These are phyloP conservation scores for Mrakia gelida DNA, from an alignment of 768 basidiomycete species.

Conservation along the genomic window DNA sequence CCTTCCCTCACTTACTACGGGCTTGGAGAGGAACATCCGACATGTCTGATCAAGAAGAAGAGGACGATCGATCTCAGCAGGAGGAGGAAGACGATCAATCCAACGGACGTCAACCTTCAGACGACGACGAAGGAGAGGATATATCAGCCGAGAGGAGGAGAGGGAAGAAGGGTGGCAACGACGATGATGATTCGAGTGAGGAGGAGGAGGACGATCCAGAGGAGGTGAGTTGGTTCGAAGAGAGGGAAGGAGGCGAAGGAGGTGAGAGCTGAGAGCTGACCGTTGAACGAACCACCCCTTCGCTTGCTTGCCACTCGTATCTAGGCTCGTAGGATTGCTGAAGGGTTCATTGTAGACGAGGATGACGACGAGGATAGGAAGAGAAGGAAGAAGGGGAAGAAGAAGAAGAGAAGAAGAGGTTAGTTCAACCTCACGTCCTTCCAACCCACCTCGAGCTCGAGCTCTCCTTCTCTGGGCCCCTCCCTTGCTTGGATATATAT, in stretches of 20 bases:
- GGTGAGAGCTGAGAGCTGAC: neutral
- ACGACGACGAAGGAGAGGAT: conserved; percentile 24
- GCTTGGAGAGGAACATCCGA: no score
- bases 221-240: conserved; percentile 47
- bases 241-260: neutral
- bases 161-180: neutral
- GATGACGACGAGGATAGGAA: conserved; percentile 80
- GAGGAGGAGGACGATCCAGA: conserved; percentile 77
- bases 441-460: neutral
- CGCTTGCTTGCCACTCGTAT: neutral
- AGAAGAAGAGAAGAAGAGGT: conserved; percentile 52
- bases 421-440: conserved; percentile 35
- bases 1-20: neutral
- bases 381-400: conserved; percentile 49
- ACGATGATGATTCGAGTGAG: conserved; percentile 43
- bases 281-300: neutral
- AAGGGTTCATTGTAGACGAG: conserved; percentile 89
- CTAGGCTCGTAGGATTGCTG: conserved; percentile 60
- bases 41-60: conserved; percentile 19
- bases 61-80: conserved; percentile 37
- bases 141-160: conserved; percentile 23
- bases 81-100: neutral
- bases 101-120: neutral
- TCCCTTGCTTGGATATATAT: no score
- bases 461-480: neutral